Percentiles rank a stretch among this genome's conserved stretches.
These are phyloP conservation scores for Blastocystis sp. DNA, from an alignment of 352 stramenopile species.

Conservation along the genomic window DNA sequence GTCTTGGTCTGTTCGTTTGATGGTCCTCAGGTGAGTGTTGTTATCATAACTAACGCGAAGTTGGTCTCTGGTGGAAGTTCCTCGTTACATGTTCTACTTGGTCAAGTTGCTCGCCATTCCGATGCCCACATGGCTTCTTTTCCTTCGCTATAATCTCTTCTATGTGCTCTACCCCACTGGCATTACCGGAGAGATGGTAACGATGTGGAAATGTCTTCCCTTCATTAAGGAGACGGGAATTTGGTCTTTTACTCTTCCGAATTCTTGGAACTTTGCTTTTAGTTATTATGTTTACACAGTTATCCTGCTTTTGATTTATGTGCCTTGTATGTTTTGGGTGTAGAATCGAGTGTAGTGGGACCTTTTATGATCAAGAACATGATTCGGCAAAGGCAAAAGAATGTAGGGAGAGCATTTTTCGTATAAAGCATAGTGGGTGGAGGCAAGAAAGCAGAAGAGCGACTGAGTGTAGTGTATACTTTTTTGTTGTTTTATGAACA, in stretches of 20 bases:
- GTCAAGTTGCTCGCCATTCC: slow-evolving; percentile 80
- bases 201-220: slow-evolving; percentile 4
- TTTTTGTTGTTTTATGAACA: not conserved
- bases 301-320: slow-evolving; percentile 53
- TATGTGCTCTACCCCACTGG: slow-evolving; percentile 92
- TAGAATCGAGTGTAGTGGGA: not conserved
- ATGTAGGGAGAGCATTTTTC: not conserved
- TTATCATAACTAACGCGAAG: not conserved
- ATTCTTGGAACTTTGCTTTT: slow-evolving; percentile 61
- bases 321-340: slow-evolving; percentile 15
- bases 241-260: slow-evolving; percentile 49
- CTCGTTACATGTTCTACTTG: slow-evolving; percentile 94
- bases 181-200: slow-evolving; percentile 74
- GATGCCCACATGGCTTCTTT: slow-evolving; percentile 90
- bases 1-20: slow-evolving; percentile 78
- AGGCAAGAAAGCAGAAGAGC: slow-evolving; percentile 37
- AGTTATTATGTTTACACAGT: slow-evolving; percentile 50
- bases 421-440: slow-evolving; percentile 6
- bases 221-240: slow-evolving; percentile 39
- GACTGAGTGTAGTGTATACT: not conserved
- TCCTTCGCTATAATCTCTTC: slow-evolving; percentile 94
- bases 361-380: slow-evolving; percentile 62
- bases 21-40: slow-evolving; percentile 69
- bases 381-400: slow-evolving; percentile 47
- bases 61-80: slow-evolving; percentile 82